Percentiles rank a stretch among this genome's conserved stretches.
These are phyloP conservation scores for Skeletonema menzelii DNA, from an alignment of 108 stramenopile species.

Conservation along the genomic window DNA sequence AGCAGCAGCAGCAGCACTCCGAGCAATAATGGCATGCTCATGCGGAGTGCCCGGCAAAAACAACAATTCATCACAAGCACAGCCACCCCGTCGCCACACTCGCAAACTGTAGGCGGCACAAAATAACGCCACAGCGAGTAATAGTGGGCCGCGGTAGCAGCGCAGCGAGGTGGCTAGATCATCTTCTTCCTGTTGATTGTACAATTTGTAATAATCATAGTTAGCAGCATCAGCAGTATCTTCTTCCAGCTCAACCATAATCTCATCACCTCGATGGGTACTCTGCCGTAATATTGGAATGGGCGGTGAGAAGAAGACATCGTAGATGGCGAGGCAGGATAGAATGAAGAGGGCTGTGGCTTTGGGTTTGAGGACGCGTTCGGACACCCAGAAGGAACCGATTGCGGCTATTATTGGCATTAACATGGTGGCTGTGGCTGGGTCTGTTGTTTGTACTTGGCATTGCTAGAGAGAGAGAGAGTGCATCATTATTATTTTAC, in stretches of 20 bases:
- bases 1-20: neutral
- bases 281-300: neutral
- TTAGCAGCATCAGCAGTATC: neutral
- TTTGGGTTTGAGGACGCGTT: slow-evolving; percentile 48
- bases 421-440: slow-evolving; percentile 1
- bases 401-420: slow-evolving; percentile 52
- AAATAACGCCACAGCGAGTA: slow-evolving; percentile 79
- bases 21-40: slow-evolving; percentile 25
- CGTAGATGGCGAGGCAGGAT: slow-evolving; percentile 26
- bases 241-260: neutral
- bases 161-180: slow-evolving; percentile 44
- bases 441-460: too few relatives aligned
- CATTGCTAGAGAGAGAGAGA: too few relatives aligned
- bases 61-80: slow-evolving; percentile 85
- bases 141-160: slow-evolving; percentile 68
- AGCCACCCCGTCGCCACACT: slow-evolving; percentile 85
- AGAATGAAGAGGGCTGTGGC: too few relatives aligned
- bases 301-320: slow-evolving; percentile 29
- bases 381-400: slow-evolving; percentile 52
- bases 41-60: slow-evolving; percentile 87
- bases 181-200: slow-evolving; percentile 22
- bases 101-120: slow-evolving; percentile 76
- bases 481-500: too few relatives aligned
- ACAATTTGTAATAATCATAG: neutral
- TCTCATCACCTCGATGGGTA: neutral